phyloP scores from a whole-genome alignment of 495 filamentous ascomycete species.

The Penicillium fimorum region DNA sequence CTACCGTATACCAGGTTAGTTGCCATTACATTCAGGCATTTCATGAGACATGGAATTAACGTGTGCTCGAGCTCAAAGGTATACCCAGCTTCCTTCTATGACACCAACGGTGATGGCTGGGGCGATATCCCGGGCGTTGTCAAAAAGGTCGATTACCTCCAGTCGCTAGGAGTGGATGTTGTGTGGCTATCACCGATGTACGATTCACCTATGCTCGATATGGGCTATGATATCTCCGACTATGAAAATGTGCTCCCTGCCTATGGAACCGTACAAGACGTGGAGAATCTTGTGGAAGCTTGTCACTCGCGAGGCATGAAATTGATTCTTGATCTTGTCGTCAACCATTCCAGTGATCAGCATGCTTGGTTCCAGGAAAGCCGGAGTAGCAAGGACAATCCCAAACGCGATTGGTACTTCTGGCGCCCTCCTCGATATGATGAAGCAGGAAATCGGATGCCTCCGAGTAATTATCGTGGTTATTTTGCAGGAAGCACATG shows the following conservation, averaged over 20 bases:
- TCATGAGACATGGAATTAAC: not conserved
- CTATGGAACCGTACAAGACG: conserved; percentile 54
- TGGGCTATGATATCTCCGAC: conserved; percentile 56
- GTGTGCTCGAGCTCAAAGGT: conserved; percentile 3
- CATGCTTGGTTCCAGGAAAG: conserved; percentile 56
- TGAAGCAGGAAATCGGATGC: conserved; percentile 43
- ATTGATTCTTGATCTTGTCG: conserved; percentile 55
- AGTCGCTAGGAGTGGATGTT: conserved; percentile 52
- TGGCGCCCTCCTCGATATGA: conserved; percentile 52
- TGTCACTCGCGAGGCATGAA: conserved; percentile 51
- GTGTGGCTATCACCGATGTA: conserved; percentile 57
- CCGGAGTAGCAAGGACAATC: conserved; percentile 39
- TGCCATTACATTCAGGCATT: not conserved
- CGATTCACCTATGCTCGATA: conserved; percentile 49
- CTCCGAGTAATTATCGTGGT: conserved; percentile 56
- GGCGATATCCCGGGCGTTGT: conserved; percentile 60
- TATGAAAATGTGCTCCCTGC: conserved; percentile 53
- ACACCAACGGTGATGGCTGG: conserved; percentile 56
- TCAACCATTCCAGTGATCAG: conserved; percentile 57
- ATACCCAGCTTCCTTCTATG: conserved; percentile 42
- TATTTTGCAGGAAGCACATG: conserved; percentile 53
- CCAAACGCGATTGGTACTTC: conserved; percentile 59
- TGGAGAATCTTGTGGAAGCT: conserved; percentile 48
- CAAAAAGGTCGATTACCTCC: conserved; percentile 52
- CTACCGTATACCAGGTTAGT: conserved; percentile 47